Evolutionary conservation across 306 rosid species (phyloP).

Genomic region (Glycine tomentella): DNA sequence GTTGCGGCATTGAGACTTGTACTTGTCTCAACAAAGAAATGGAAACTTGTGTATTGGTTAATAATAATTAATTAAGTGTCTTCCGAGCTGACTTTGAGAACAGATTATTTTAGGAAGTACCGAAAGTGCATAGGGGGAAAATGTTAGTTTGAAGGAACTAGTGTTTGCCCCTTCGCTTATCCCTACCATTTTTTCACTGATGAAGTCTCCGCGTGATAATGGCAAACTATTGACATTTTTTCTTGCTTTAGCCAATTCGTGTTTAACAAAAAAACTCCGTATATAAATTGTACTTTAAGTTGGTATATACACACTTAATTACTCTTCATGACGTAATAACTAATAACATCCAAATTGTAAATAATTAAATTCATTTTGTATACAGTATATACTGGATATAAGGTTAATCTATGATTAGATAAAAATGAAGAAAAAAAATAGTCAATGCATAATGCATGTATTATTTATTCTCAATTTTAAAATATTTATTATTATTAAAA

Average conservation of each 20-base stretch:
- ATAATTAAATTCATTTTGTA: no score
- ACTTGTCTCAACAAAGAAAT: not conserved
- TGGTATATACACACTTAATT: no score
- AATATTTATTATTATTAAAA: no score
- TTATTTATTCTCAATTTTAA: no score
- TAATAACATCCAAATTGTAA: no score
- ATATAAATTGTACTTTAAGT: no score
- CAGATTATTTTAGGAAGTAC: no score
- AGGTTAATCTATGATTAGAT: no score
- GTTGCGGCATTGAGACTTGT: not conserved
- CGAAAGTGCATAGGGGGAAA: not conserved
- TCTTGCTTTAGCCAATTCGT: not conserved
- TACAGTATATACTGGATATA: no score
- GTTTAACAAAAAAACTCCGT: not conserved
- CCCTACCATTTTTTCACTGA: not conserved
- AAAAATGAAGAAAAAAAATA: no score
- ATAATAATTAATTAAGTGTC: not conserved
- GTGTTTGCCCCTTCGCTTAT: not conserved
- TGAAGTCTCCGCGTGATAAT: not conserved
- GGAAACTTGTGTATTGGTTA: not conserved
- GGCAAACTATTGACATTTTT: not conserved
- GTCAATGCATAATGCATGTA: no score
- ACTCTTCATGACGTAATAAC: no score
- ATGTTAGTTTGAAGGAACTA: not conserved
- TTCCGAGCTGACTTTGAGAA: not conserved